Conservation (phyloP, 306 rosid genomes). For the Dalbergia cochinchinensis region DNA sequence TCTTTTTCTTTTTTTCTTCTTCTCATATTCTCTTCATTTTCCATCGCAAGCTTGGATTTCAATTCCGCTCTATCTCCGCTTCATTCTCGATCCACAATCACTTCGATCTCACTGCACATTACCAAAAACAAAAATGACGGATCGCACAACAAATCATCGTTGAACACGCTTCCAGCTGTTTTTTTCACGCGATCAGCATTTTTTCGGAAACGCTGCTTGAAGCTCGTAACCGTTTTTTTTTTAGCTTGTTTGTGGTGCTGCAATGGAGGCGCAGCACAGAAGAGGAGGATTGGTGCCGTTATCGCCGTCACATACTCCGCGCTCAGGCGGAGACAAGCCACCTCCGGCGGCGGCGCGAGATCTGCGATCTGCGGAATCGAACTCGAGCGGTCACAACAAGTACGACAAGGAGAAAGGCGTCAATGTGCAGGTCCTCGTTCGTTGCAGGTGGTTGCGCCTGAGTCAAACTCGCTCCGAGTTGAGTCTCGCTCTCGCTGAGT, state of each 20-base stretch:
- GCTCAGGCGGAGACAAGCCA: conserved; percentile 75
- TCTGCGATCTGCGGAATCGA: conserved; percentile 97
- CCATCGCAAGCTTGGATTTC: conserved; percentile 50
- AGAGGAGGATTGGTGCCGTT: conserved; percentile 88
- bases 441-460: conserved; percentile 80
- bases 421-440: conserved; percentile 96
- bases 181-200: conserved; percentile 27
- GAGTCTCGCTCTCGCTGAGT: conserved; percentile 25
- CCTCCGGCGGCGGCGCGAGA: conserved; percentile 58
- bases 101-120: not conserved
- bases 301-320: conserved; percentile 97
- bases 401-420: conserved; percentile 95
- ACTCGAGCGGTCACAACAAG: conserved; percentile 67
- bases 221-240: not conserved
- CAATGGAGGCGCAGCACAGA: not conserved
- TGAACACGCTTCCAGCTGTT: not conserved
- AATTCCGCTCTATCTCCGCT: conserved; percentile 14
- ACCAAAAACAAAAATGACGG: not conserved
- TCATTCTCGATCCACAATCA: conserved; percentile 59
- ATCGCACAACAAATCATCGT: conserved; percentile 20
- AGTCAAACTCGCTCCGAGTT: conserved; percentile 12
- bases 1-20: no score
- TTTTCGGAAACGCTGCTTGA: not conserved
- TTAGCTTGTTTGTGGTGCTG: conserved; percentile 1
- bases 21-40: not conserved